These are phyloP conservation scores for Spirogloea muscicola DNA, from an alignment of 139 green algal genomes.

Conservation along the genomic window DNA sequence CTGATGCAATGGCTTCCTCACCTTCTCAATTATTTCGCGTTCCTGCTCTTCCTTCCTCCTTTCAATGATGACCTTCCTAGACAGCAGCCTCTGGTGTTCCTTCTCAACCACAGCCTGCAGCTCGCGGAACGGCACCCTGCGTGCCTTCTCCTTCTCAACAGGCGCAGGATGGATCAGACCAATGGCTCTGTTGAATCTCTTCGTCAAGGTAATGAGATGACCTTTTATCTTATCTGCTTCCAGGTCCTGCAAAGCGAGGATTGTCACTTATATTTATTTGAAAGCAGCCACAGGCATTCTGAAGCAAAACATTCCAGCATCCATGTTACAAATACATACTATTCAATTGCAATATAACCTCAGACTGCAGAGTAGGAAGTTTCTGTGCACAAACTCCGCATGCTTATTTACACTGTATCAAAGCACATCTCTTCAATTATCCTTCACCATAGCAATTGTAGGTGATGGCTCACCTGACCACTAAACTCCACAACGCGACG, in stretches of 20 bases:
- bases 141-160: slow-evolving; percentile 38
- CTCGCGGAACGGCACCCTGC: slow-evolving; percentile 13
- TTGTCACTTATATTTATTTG: too few relatives aligned
- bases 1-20: too few relatives aligned
- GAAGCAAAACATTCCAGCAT: too few relatives aligned
- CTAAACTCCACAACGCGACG: slow-evolving; percentile 84
- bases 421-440: too few relatives aligned
- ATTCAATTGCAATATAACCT: too few relatives aligned
- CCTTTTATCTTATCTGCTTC: slow-evolving; percentile 63
- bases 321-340: too few relatives aligned
- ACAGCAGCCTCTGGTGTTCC: slow-evolving; percentile 75
- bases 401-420: too few relatives aligned
- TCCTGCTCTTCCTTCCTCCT: slow-evolving; percentile 92
- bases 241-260: slow-evolving; percentile 57
- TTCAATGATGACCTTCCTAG: slow-evolving; percentile 90
- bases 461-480: slow-evolving; percentile 57
- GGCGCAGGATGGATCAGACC: slow-evolving; percentile 55
- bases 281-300: too few relatives aligned
- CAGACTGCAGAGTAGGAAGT: too few relatives aligned
- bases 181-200: slow-evolving; percentile 67
- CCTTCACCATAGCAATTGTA: too few relatives aligned
- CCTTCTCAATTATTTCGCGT: slow-evolving; percentile 65
- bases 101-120: slow-evolving; percentile 56
- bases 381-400: too few relatives aligned
- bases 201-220: slow-evolving; percentile 60